Conservation (phyloP, 129 eudicot species). For the Escallonia herrerae region DNA sequence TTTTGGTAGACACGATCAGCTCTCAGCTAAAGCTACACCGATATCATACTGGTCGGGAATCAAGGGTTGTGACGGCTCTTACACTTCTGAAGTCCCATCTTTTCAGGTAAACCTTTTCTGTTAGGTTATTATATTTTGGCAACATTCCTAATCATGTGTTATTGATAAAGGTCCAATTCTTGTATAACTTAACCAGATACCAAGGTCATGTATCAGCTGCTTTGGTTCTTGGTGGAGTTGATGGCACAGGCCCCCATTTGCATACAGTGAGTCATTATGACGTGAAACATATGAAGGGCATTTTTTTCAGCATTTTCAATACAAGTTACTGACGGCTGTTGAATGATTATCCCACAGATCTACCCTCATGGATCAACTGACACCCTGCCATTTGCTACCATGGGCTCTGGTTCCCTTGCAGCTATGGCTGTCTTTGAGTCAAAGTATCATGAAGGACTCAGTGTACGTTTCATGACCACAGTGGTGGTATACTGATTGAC, state of each 20-base stretch:
- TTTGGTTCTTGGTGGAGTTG: constrained; percentile 93
- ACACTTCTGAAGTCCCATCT: constrained; percentile 82
- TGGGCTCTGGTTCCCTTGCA: constrained; percentile 99
- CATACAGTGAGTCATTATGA: constrained; percentile 51
- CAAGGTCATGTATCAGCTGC: constrained; percentile 94
- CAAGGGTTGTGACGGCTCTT: constrained; percentile 98
- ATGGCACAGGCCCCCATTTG: constrained; percentile 79
- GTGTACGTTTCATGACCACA: constrained; percentile 38
- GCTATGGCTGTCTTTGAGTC: constrained; percentile 95
- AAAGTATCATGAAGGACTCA: constrained; percentile 76
- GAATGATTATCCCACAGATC: constrained; percentile 33
- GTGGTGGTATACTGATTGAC: too few species aligned
- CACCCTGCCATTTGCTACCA: constrained; percentile 88
- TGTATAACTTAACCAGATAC: constrained; percentile 28
- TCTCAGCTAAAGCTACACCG: constrained; percentile 91
- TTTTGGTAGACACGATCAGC: constrained; percentile 70
- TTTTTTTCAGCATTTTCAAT: background rate
- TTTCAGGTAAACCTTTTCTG: constrained; percentile 47
- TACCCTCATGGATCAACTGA: constrained; percentile 98
- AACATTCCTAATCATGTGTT: background rate
- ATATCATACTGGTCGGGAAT: constrained; percentile 91
- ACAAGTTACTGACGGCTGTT: constrained; percentile 8
- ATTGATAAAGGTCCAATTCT: constrained; percentile 1
- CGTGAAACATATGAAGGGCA: background rate
- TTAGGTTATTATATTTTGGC: background rate